Conservation (phyloP, 768 basidiomycete species). For the Tulasnella sp. region DNA sequence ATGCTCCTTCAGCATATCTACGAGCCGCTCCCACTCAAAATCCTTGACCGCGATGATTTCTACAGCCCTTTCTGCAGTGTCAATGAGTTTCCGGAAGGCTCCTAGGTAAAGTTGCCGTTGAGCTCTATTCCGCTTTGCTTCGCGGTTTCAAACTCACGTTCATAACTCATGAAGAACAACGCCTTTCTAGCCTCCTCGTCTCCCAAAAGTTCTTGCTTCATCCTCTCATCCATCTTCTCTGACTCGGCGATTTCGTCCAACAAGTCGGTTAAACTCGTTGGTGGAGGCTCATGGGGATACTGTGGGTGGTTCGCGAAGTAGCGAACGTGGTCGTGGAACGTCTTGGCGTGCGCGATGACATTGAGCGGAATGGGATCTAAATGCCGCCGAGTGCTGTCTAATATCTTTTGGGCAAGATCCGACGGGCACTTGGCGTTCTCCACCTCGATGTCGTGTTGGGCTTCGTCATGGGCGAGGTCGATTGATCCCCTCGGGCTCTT, state of each 20-base stretch:
- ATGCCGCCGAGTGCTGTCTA: conserved; percentile 23
- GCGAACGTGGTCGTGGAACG: conserved; percentile 44
- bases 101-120: background rate
- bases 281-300: conserved; percentile 26
- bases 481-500: background rate
- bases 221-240: conserved; percentile 36
- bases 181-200: conserved; percentile 45
- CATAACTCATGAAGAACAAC: conserved; percentile 45
- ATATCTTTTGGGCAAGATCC: conserved; percentile 30
- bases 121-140: background rate
- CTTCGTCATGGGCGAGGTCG: conserved; percentile 1
- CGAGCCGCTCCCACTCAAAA: conserved; percentile 8
- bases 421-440: conserved; percentile 14
- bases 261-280: conserved; percentile 36
- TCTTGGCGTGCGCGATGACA: conserved; percentile 39
- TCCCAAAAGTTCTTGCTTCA: conserved; percentile 43
- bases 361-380: conserved; percentile 43
- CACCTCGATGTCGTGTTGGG: background rate
- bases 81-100: conserved; percentile 28
- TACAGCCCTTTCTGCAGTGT: conserved; percentile 27
- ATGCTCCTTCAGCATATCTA: conserved; percentile 27
- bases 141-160: conserved; percentile 30
- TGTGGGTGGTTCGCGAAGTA: conserved; percentile 33
- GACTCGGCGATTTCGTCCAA: conserved; percentile 43
- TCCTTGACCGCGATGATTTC: conserved; percentile 26